Base-by-base conservation (phyloP, 495 filamentous ascomycete genomes). In the Elasticomyces elasticus region DNA sequence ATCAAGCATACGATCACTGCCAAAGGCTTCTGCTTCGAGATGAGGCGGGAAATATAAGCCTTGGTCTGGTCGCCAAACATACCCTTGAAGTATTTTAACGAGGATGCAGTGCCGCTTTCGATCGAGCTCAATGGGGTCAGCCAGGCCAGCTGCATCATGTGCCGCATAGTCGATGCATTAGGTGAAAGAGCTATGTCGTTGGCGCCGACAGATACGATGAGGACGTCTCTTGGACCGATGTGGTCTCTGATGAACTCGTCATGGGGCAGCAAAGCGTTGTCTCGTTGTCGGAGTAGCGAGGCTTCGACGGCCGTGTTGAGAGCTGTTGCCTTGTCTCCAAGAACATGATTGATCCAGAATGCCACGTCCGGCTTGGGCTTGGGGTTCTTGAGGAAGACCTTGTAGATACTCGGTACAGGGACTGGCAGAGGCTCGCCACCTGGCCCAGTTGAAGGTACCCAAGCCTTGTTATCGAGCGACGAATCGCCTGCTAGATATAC, bases 1-100 rank as follows among this genome's bases (percentile, higher is more conserved):
- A 68, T 68, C 66, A 64, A 66, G 54, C 64, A 68, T 1, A 65
- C 56, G 27, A 67, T 51, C 9, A 67, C 58, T n/a, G 60, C 64
- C 19, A 58, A 54, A 4, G 66, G 66, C 38, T 68, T 68, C 30
- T 56, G 55, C 31, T 61, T 62, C 22, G 41, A 40, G 38, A 57
- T 33, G 4, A 67, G 7, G 0, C 47, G 46, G 0, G 27, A 19
- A 38, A 68, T 46, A 49, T 68, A 68, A 11, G 35, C 22, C 28
- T 65, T 45, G 0, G 51, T 56, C 22, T 64, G 49, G 7, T 52
- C 49, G 15, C 54, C 48, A 33, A 68, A 67, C 37, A 68, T 41
- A 0, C 56, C 1, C 24, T 52, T 55, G 51, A 68, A 68, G 54
- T 68, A 63, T 1, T 20, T 4, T 15, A 68, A 47, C 0, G 60